Evolutionary conservation across 2,329 filamentous ascomycete genomes (phyloP), one percentile per base, ranked within the genome.

Genomic region (Penicillium sp.): DNA sequence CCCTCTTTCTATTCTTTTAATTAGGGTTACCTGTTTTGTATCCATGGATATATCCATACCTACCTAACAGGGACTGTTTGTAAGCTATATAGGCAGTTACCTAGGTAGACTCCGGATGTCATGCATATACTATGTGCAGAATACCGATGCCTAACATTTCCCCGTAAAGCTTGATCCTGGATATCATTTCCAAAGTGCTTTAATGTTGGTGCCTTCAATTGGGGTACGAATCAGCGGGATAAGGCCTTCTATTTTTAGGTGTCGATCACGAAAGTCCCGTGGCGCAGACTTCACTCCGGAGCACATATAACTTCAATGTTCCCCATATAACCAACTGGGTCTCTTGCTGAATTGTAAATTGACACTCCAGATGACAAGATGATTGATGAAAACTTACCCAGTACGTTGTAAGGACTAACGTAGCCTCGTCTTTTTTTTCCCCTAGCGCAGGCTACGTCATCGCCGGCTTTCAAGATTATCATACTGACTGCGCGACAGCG

Each of bases 371-470:
- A 42, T 45, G 37, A 47, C 57, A 72, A 64, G 18, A 96, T 96
- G 91, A 83, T 96, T 66, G 91, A 96, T 85, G 90, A 95, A 72
- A 96, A 92, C 73, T 84, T 97, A n/a, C 92, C 92, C 53, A 91
- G 81, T 46, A 46, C 18, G 44, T 46, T 34, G 18, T 83, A 67
- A 63, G 66, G 63, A 91, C 79, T 82, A 66, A 62, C 63, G 64
- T 44, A 12, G 34, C 40, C 50, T 27, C 34, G 44, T 15, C 25
- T 27, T n/a, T 31, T 31, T 15, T 18, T 21, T 15, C 16, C 25
- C 37, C 47, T 8, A 15, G 23, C 3, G 39, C 37, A 4, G 23
- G 27, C 56, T 57, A 61, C 61, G 56, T 63, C 55, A 60, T 63
- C 45, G n/a, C 37, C 34, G 38, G 62, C 49, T 62, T 29, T 25